Evolutionary conservation across 805 yeast genomes (phyloP), one percentile per base, ranked within the genome.

Genomic region (Metschnikowia shivogae): DNA sequence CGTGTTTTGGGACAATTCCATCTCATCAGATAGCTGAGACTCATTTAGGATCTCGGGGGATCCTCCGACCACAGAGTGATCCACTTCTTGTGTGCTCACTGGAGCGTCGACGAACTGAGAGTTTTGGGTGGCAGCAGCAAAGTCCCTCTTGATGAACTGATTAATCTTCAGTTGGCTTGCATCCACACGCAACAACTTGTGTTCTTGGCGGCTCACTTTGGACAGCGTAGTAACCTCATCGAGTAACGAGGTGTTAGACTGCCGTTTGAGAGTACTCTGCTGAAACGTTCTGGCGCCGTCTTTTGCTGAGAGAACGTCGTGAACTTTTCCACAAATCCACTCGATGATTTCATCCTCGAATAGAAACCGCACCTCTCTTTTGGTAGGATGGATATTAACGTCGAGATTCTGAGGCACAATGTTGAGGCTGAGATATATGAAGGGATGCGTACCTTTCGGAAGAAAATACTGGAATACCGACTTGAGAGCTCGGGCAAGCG

Each of bases 381-480:
- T 93, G 0, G 98, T 92, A 0, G 99, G 99, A 59, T 93, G 99
- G 11, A 93, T 83, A 60, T 93, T 93, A 12, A 93, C 98, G 61
- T 93, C 99, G 6, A 93, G 73, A 48, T 83, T 82, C 29, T 65
- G 66, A 0, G 97, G 86, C 19, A 73, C 68, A 2, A 93, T 79
- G 14, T 68, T 68, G n/a, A 93, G 60, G 39, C 86, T 73, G 42
- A 93, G 47, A 62, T 89, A 93, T 1, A 87, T 73, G 59, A 93
- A 93, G 0, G 95, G 84, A 52, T 74, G 79, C 41, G 54, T 59
- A 0, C 95, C 95, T 53, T 84, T 86, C 0, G 97, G 97, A 14
- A 92, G 63, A 58, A 77, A 86, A 3, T 76, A 64, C 14, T 81
- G 72, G 57, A 81, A 89, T 0, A 83, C 67, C 30, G 82, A 78